These are phyloP conservation scores for Diaporthe nobilis DNA, from an alignment of 2,329 filamentous ascomycete genomes.

Conservation along the genomic window DNA sequence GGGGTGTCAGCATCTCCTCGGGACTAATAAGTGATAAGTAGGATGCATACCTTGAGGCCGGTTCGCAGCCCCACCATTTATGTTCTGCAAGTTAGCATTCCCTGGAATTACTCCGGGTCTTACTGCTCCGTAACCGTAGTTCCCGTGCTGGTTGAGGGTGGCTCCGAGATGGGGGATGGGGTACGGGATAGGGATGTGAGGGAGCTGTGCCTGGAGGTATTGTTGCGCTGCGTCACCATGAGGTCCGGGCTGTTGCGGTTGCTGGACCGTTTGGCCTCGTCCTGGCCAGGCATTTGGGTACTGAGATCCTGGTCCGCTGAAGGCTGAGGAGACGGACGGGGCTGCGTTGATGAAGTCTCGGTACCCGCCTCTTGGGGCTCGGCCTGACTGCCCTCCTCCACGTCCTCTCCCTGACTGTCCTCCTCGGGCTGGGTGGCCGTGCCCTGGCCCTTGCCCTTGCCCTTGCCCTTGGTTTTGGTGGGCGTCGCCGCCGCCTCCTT, in stretches of 20 bases:
- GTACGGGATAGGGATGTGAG: background rate
- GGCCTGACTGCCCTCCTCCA: background rate
- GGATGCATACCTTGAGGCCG: background rate
- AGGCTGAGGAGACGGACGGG: constrained; percentile 1
- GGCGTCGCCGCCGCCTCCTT: background rate
- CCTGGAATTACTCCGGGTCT: background rate
- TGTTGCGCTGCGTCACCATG: background rate
- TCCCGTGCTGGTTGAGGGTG: background rate
- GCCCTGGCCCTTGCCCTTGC: constrained; percentile 14
- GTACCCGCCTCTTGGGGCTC: background rate
- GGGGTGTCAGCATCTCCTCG: background rate
- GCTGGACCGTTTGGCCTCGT: constrained; percentile 11
- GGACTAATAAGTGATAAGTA: too few species aligned
- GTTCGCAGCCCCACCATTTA: background rate
- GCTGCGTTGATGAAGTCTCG: background rate
- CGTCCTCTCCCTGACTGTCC: constrained; percentile 21
- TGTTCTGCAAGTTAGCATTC: background rate
- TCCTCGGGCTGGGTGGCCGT: background rate
- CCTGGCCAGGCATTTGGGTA: background rate
- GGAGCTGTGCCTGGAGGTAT: background rate
- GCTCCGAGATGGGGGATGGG: background rate
- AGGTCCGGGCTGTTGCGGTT: constrained; percentile 14
- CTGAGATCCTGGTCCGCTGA: background rate
- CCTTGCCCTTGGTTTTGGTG: constrained; percentile 36
- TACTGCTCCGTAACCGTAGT: background rate